Evolutionary conservation across 2,329 filamentous ascomycete species (phyloP), one percentile per base, ranked within the genome.

Genomic region (Calonectria henricotiae): DNA sequence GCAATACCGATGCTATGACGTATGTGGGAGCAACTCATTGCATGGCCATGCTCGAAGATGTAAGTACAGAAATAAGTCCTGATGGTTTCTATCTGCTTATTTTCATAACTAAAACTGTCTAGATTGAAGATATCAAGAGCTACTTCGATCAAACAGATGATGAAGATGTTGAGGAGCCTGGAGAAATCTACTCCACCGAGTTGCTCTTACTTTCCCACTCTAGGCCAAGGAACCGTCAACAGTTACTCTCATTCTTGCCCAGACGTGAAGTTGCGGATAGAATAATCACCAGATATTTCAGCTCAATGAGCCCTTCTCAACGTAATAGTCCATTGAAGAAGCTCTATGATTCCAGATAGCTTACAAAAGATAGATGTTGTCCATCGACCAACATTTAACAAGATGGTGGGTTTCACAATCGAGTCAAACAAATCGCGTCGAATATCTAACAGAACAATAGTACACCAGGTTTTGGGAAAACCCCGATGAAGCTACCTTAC

Each of bases 21-120:
- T 90, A 89, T 72, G 85, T 90, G 5, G 89, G 89, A 1, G 88
- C 88, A 4, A 90, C 89, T 51, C 88, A 90, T 69, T 89, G 88
- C 73, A 86, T 89, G 82, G 89, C 89, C 2, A 89, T 90, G 79
- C 79, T 90, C 12, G 87, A 90, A 75, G 87, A 90, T 81, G 88
- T 90, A 74, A 83, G 85, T 80, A 37, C 23, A 35, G 47, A 41
- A 12, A 5, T 5, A 30, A n/a, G 27, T 27, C 17, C 13, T 58
- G 7, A 4, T 12, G 12, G 9, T 27, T 27, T 2, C 8, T 15
- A 20, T 37, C 1, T 11, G 8, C 4, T 3, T n/a, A 39, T 35
- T n/a, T n/a, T 23, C 13, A 20, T 23, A 43, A 39, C 63, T 77
- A 23, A 79, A 13, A 3, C 17, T 17, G 20, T 35, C 12, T 74